Percentiles rank a stretch among this genome's conserved stretches.
Conservation (phyloP, 228 moss, liverwort and hornwort species). For the Sphagnum magellanicum region DNA sequence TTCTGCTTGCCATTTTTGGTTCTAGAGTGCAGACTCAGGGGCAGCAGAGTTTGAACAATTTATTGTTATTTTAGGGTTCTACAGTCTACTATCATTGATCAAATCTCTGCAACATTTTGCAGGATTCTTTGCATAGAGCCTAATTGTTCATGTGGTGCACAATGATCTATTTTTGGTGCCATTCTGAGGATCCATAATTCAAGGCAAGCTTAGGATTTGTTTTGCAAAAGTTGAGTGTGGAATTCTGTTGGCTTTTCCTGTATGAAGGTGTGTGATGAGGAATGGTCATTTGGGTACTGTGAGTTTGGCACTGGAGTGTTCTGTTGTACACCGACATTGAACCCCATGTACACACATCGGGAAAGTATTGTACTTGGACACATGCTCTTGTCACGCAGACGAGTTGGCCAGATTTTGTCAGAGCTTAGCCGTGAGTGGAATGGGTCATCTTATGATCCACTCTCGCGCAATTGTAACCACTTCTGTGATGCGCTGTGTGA, state of each 20-base stretch:
- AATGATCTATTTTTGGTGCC: too few relatives aligned
- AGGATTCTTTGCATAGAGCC: too few relatives aligned
- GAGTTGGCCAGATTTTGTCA: constrained; percentile 42
- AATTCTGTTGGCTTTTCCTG: not conserved
- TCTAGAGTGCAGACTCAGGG: too few relatives aligned
- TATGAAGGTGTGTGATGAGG: constrained; percentile 59
- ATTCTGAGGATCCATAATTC: not conserved
- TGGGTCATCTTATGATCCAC: constrained; percentile 72
- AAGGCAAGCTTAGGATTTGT: not conserved
- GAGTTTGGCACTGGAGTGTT: constrained; percentile 83
- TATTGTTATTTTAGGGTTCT: too few relatives aligned
- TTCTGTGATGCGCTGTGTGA: constrained; percentile 80
- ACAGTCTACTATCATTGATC: too few relatives aligned
- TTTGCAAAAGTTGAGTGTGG: not conserved
- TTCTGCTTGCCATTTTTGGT: too few relatives aligned
- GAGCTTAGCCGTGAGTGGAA: constrained; percentile 76
- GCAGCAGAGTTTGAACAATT: too few relatives aligned
- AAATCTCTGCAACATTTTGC: too few relatives aligned
- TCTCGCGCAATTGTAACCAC: constrained; percentile 88
- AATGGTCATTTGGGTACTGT: constrained; percentile 94
- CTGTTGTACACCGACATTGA: constrained; percentile 65
- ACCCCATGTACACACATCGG: constrained; percentile 91
- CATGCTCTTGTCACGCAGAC: constrained; percentile 32
- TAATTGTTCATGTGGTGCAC: too few relatives aligned
- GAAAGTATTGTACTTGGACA: constrained; percentile 70